Evolutionary conservation across 768 basidiomycete genomes (phyloP).

Genomic region (Boletus sp.): DNA sequence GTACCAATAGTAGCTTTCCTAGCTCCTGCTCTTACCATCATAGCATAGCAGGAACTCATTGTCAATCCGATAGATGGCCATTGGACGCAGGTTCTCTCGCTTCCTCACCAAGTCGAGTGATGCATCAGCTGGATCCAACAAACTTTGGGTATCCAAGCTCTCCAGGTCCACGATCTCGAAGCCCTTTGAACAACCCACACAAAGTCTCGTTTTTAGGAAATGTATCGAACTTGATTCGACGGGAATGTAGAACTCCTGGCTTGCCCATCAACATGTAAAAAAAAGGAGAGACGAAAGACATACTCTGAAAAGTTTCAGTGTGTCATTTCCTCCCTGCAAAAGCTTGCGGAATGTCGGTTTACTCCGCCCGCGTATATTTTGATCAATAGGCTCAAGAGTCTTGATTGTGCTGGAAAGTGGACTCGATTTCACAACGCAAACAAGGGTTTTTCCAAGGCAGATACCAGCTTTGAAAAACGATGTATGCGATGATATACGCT

Average conservation of each 20-base stretch:
- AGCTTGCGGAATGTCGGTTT: conserved; percentile 95
- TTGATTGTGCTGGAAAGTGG: conserved; percentile 97
- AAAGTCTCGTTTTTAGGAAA: conserved; percentile 95
- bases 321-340: conserved; percentile 92
- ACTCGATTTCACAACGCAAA: conserved; percentile 96
- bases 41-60: conserved; percentile 97
- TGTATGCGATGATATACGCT: conserved; percentile 92
- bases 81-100: conserved; percentile 82
- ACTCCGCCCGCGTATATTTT: conserved; percentile 68
- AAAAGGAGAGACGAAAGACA: conserved; percentile 8
- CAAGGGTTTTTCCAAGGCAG: conserved; percentile 86
- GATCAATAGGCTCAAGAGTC: conserved; percentile 93
- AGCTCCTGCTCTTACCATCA: conserved; percentile 63
- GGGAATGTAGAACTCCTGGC: conserved; percentile 96
- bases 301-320: conserved; percentile 87
- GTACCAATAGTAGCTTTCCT: not conserved
- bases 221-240: conserved; percentile 96
- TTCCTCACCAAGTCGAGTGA: conserved; percentile 92
- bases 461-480: conserved; percentile 97
- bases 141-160: conserved; percentile 92
- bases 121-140: conserved; percentile 89
- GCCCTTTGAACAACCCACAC: conserved; percentile 94
- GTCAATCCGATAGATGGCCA: conserved; percentile 95
- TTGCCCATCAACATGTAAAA: not conserved
- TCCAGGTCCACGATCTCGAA: conserved; percentile 99